Base-by-base conservation (phyloP, 2,329 filamentous ascomycete genomes). In the Gnomoniopsis sp. region DNA sequence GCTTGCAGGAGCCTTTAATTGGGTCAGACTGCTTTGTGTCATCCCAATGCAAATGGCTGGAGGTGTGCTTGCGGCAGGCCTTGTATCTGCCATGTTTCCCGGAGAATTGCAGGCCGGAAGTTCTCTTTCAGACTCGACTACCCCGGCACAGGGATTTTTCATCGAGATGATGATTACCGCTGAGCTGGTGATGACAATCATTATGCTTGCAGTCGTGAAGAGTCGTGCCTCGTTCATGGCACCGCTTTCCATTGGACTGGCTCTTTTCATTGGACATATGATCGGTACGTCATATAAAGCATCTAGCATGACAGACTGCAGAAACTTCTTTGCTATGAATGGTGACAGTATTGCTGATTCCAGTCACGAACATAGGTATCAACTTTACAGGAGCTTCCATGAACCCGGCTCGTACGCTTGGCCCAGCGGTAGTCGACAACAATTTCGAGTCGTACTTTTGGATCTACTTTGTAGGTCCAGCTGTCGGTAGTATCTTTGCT, bases 171-270 rank as follows among this genome's bases (percentile, higher is more conserved):
- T 82, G 60, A 69, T 82, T 23, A 82, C 79, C 1, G 73, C 77
- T 1, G 74, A 80, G 64, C 69, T 83, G 15, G 74, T 81, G 15
- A 72, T 82, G 44, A 76, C 79, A 2, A 77, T 82, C 55, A 76
- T 80, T 65, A 84, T 85, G 81, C 71, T 85, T 49, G 82, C 81
- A 0, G 79, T 78, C 7, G 81, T 85, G 60, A 85, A 87, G 67
- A 83, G 86, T 68, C 82, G 81, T 62, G 79, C 79, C 1, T 86
- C 83, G 0, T 86, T 77, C 34, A 33, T 53, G 26, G 50, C 33
- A n/a, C 50, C 50, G 14, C 30, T 53, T 21, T 23, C 26, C 50
- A 53, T 53, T 41, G 52, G 52, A 26, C 26, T 33, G 2, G 15
- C 14, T 34, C 34, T n/a, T 48, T 41, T 49, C 26, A 22, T 44